A percentile compares a stretch with the other conserved stretches of the same genome.
Conservation (phyloP, 768 basidiomycete species). For the Psilocybe subaeruginosa region DNA sequence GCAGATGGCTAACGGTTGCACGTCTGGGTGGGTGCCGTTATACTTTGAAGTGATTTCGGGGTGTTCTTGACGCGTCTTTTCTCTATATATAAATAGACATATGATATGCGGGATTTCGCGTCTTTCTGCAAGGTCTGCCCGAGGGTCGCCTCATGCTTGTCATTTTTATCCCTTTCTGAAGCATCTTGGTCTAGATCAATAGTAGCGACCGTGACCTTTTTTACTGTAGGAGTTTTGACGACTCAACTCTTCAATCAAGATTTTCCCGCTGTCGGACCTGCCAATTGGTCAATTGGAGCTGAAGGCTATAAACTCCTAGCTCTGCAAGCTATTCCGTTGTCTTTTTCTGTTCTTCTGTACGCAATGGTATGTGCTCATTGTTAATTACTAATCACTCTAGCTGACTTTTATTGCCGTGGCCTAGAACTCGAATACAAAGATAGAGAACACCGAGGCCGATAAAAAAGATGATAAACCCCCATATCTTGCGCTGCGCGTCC, state of each 20-base stretch:
- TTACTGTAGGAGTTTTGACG: slow-evolving; percentile 49
- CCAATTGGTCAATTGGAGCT: slow-evolving; percentile 44
- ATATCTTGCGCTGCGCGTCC: slow-evolving; percentile 31
- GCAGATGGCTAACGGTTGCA: slow-evolving; percentile 65
- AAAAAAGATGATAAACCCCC: slow-evolving; percentile 14
- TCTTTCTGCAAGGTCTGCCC: slow-evolving; percentile 52
- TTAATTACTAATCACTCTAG: neutral
- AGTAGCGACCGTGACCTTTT: slow-evolving; percentile 57
- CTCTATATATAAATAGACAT: slow-evolving; percentile 42
- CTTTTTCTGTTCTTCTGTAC: slow-evolving; percentile 30
- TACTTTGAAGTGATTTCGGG: neutral
- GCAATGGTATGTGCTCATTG: slow-evolving; percentile 17
- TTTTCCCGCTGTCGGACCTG: slow-evolving; percentile 29
- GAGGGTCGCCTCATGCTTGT: neutral
- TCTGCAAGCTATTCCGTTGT: slow-evolving; percentile 42
- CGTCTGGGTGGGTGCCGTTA: slow-evolving; percentile 51
- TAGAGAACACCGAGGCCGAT: slow-evolving; percentile 14
- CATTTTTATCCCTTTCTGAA: slow-evolving; percentile 13
- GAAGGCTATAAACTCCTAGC: slow-evolving; percentile 38
- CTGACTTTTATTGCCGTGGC: neutral
- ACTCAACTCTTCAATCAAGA: slow-evolving; percentile 40
- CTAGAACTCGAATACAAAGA: slow-evolving; percentile 12
- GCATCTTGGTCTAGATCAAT: slow-evolving; percentile 44
- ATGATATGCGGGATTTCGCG: slow-evolving; percentile 66
- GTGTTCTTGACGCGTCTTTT: slow-evolving; percentile 1